Evolutionary conservation across 2,329 filamentous ascomycete genomes (phyloP), one percentile per base, ranked within the genome.

Genomic region (Alternaria sp.): DNA sequence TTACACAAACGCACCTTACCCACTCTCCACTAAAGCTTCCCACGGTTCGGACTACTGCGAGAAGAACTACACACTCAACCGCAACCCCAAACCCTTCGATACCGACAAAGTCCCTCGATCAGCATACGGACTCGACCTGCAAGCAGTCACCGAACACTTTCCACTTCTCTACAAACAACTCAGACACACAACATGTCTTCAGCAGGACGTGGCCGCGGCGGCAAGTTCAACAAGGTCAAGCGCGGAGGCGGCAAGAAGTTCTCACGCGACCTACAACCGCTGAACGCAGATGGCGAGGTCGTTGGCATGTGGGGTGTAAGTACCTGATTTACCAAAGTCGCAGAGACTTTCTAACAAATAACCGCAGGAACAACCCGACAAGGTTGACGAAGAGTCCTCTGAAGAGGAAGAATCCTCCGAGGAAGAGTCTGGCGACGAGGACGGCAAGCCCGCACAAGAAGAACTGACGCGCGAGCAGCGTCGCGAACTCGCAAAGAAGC

Each of bases 161-260:
- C 26, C 26, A 55, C 58, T 41, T 44, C 25, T 49, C 61, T 55
- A 55, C 54, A 60, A 56, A 63, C 68, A 55, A 21, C 45, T 53
- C 61, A 61, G 58, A 70, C 61, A 65, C 58, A 68, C 71, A 74
- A 66, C 67, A 87, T 84, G 82, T 86, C 86, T 80, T 84, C 90
- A 64, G 80, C 81, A 71, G 80, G 81, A 71, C 80, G 93, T 79
- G 94, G 93, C 73, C 92, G 94, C 78, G 94, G 92, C 75, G 93
- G 94, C 82, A 98, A 98, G 84, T 97, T 95, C 82, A 92, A 89
- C 84, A 98, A 97, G 85, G 93, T 91, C 71, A 94, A 93, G 73
- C 88, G 95, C 83, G 95, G 95, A 87, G 94, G 95, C 67, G 96
- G 96, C 77, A 97, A 97, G 83, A 91, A 97, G 78, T 99, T 96